Evolutionary conservation across 2,329 filamentous ascomycete species (phyloP).

Genomic region (Xylariaceae sp.): DNA sequence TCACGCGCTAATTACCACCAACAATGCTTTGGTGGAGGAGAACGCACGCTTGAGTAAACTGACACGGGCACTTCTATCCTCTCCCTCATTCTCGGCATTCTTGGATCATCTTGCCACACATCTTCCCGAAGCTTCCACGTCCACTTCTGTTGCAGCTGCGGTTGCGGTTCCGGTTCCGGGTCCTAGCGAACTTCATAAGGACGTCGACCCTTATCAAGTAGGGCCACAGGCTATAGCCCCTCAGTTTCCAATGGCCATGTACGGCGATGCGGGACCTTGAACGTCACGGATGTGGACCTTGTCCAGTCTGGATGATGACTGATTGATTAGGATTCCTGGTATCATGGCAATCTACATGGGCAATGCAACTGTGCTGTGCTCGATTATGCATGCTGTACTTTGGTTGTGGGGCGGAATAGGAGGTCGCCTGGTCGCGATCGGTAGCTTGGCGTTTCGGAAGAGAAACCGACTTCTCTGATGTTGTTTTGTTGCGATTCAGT

Average conservation of each 20-base stretch:
- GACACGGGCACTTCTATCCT: slow-evolving; percentile 75
- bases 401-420: neutral
- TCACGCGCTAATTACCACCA: slow-evolving; percentile 73
- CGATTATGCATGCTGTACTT: neutral
- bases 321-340: neutral
- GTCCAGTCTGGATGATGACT: neutral
- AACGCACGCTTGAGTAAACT: slow-evolving; percentile 74
- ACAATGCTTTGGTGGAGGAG: slow-evolving; percentile 76
- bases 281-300: neutral
- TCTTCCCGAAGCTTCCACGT: slow-evolving; percentile 26
- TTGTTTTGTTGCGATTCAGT: neutral
- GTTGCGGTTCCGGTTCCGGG: slow-evolving; percentile 40
- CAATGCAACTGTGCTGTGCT: too few relatives aligned
- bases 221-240: slow-evolving; percentile 51
- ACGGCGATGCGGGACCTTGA: neutral
- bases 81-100: slow-evolving; percentile 76
- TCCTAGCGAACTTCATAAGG: slow-evolving; percentile 48
- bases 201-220: slow-evolving; percentile 56
- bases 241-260: slow-evolving; percentile 73
- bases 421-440: neutral
- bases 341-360: neutral
- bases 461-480: neutral
- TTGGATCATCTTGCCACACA: slow-evolving; percentile 54
- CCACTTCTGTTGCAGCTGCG: slow-evolving; percentile 36
- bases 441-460: slow-evolving; percentile 10